Percentiles rank a stretch among this genome's conserved stretches.
phyloP scores from a whole-genome alignment of 2,329 filamentous ascomycete species.

The Fusarium haematococcum region DNA sequence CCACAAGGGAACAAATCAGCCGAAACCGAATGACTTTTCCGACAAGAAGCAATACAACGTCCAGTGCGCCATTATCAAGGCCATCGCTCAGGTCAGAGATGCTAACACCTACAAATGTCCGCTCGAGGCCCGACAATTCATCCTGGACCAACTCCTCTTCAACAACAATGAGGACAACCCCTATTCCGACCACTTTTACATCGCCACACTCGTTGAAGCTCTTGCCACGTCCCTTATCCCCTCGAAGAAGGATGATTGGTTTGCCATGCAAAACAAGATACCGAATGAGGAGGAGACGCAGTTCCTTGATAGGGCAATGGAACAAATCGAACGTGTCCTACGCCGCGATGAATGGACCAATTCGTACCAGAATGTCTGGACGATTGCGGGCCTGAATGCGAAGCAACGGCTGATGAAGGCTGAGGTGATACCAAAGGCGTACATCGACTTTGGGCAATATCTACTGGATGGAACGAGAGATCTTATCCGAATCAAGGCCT shows the following conservation, averaged over 20 bases:
- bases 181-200: conserved; percentile 90
- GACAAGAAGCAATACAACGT: conserved; percentile 88
- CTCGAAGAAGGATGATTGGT: conserved; percentile 58
- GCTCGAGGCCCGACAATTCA: conserved; percentile 80
- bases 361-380: conserved; percentile 76
- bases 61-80: conserved; percentile 83
- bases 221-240: conserved; percentile 70
- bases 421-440: conserved; percentile 66
- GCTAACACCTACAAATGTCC: conserved; percentile 79
- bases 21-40: conserved; percentile 89
- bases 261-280: conserved; percentile 58
- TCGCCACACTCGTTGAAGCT: conserved; percentile 79
- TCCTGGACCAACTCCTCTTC: conserved; percentile 89
- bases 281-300: conserved; percentile 58
- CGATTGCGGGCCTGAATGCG: conserved; percentile 71
- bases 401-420: conserved; percentile 74
- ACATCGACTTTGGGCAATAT: conserved; percentile 71
- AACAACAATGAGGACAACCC: conserved; percentile 95
- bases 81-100: conserved; percentile 83
- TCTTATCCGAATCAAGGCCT: conserved; percentile 73
- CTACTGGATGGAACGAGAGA: conserved; percentile 73
- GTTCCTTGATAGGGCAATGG: conserved; percentile 66
- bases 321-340: conserved; percentile 75
- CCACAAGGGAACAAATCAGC: conserved; percentile 80
- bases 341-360: conserved; percentile 76